These are phyloP conservation scores for Monoraphidium neglectum DNA, from an alignment of 139 green algal species.

Conservation along the genomic window DNA sequence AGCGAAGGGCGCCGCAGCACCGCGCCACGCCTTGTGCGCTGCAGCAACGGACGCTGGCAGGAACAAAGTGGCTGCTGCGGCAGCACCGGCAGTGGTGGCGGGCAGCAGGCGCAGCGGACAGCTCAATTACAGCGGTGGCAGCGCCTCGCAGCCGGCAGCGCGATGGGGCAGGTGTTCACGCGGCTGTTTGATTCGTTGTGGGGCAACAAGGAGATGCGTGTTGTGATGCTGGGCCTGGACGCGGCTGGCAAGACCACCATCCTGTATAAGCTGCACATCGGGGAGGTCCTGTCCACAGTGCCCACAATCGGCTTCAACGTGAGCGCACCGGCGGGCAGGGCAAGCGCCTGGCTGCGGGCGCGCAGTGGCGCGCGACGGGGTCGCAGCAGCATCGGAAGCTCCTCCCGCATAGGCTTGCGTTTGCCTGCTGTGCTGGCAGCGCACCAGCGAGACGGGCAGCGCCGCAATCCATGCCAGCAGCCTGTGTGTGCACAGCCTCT, in stretches of 20 bases:
- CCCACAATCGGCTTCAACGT: constrained; percentile 89
- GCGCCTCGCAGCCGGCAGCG: background rate
- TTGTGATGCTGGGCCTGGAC: constrained; percentile 87
- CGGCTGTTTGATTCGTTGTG: constrained; percentile 86
- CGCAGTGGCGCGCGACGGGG: background rate
- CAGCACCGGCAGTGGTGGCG: no score
- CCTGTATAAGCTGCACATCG: constrained; percentile 99
- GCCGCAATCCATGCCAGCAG: background rate
- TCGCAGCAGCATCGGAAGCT: background rate
- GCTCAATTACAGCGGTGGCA: no score
- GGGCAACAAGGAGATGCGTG: constrained; percentile 92
- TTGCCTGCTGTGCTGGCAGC: background rate
- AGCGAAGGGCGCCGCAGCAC: no score
- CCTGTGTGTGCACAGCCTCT: background rate
- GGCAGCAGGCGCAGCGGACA: no score
- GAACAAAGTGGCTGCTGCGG: no score
- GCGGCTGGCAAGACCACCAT: constrained; percentile 99
- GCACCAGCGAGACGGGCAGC: background rate
- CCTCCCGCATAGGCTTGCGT: background rate
- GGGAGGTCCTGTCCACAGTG: constrained; percentile 77
- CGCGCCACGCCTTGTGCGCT: no score
- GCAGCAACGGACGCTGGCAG: no score
- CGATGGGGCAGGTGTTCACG: constrained; percentile 74
- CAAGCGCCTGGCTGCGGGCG: background rate
- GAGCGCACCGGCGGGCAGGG: background rate